Base-by-base conservation (phyloP, 495 filamentous ascomycete genomes). In the Articulospora tetracladia region DNA sequence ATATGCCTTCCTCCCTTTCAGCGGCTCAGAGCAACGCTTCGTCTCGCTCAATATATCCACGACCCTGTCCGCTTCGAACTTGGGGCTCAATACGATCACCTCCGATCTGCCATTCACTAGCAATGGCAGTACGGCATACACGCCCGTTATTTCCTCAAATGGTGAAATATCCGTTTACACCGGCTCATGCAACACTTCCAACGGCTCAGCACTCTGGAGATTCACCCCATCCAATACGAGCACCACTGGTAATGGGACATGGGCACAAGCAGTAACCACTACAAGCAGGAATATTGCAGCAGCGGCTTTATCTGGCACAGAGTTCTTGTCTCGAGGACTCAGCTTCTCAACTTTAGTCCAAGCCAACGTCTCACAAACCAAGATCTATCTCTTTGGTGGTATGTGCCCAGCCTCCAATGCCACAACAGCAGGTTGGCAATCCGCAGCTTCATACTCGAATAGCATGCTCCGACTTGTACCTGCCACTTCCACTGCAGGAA, bases 301-400 rank as follows among this genome's bases (percentile, higher is more conserved):
- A 44, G 55, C 61, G 36, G 57, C 67, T 24, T 66, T 77, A 17
- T 63, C 72, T 44, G 83, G 81, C n/a, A 79, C 89, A 7, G 85
- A 87, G 58, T 88, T 84, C 66, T 79, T 96, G 22, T 83, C 86
- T 0, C 76, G 76, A 17, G 82, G 83, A 20, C 80, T 94, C 57
- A 73, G 80, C 30, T 97, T 90, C 74, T 86, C 89, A 3, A 68
- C 76, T 1, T 76, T 79, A 15, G 70, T 81, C 10, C 76, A 83
- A n/a, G 77, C 79, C 7, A 58, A 67, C 44, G 60, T 76, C 66
- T 79, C 64, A 63, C 70, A 62, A 55, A 77, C 67, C 27, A 75
- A 64, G n/a, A 74, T 91, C 32, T 96, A 89, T 67, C 68, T 86
- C 52, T 96, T 94, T 75, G 92, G 90, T 34, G 92, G 92, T 51